These are phyloP conservation scores for Populus simonii DNA, from an alignment of 345 rosid species.

Conservation along the genomic window DNA sequence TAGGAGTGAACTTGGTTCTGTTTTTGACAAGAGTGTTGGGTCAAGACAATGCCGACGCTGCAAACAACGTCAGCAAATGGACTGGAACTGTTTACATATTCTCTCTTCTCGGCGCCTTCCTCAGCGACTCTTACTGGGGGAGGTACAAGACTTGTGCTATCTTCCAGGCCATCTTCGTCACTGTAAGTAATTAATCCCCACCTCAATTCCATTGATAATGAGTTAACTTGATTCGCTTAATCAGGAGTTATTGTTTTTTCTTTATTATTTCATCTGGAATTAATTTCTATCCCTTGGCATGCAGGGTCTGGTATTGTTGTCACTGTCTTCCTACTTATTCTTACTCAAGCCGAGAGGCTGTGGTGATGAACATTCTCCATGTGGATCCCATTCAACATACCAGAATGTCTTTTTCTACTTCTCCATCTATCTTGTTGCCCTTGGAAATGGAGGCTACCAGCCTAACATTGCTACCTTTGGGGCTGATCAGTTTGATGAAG, in stretches of 20 bases:
- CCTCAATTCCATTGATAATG: too few species aligned
- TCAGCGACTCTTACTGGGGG: conserved; percentile 34
- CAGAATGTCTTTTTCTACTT: conserved; percentile 14
- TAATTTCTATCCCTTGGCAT: too few species aligned
- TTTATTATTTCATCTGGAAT: too few species aligned
- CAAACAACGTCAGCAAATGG: conserved; percentile 32
- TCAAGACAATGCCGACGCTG: conserved; percentile 26
- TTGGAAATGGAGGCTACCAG: conserved; percentile 32
- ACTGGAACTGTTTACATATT: conserved; percentile 33
- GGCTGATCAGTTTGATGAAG: conserved; percentile 27
- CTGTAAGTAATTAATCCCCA: background rate
- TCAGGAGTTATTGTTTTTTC: too few species aligned
- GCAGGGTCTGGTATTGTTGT: conserved; percentile 24
- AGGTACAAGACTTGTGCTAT: conserved; percentile 28
- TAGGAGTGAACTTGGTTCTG: conserved; percentile 30
- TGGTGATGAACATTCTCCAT: conserved; percentile 5
- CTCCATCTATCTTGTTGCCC: conserved; percentile 29
- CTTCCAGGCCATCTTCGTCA: conserved; percentile 26
- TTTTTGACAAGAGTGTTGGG: conserved; percentile 28
- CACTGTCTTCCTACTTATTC: conserved; percentile 19
- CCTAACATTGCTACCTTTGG: conserved; percentile 32
- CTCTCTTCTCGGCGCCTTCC: conserved; percentile 27
- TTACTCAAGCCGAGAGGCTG: conserved; percentile 23
- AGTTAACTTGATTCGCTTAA: too few species aligned
- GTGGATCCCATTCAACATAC: conserved; percentile 16